These are phyloP conservation scores for Pichia inconspicua DNA, from an alignment of 1,139 yeast species.

Conservation along the genomic window DNA sequence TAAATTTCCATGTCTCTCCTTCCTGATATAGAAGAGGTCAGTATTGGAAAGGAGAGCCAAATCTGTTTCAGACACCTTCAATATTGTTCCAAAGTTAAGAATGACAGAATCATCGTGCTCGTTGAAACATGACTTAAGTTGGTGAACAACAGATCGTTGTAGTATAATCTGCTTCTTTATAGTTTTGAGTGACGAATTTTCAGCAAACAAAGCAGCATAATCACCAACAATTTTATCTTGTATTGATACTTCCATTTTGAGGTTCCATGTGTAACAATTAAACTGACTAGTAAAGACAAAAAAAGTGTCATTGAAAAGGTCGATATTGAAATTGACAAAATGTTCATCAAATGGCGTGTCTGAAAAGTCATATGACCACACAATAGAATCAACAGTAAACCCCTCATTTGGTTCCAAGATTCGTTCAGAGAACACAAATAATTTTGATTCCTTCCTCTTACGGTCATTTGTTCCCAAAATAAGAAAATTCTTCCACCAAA, in stretches of 20 bases:
- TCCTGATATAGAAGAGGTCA: conserved; percentile 28
- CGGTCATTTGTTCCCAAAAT: conserved; percentile 20
- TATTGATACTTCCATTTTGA: conserved; percentile 9
- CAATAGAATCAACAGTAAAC: conserved; percentile 22
- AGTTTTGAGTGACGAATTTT: conserved; percentile 4
- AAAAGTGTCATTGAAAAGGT: conserved; percentile 22
- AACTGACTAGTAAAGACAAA: conserved; percentile 26
- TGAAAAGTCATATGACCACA: conserved; percentile 28
- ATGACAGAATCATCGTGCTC: conserved; percentile 17
- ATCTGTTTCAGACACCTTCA: conserved; percentile 24
- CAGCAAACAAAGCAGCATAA: neutral
- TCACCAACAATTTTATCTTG: conserved; percentile 5
- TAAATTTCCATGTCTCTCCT: conserved; percentile 18
- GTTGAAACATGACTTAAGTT: conserved; percentile 22
- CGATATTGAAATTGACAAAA: conserved; percentile 24
- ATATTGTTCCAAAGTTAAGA: conserved; percentile 20
- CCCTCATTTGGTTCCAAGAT: conserved; percentile 16
- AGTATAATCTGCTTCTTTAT: conserved; percentile 16
- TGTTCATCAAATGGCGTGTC: conserved; percentile 24
- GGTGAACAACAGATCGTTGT: conserved; percentile 21
- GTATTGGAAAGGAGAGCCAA: conserved; percentile 27
- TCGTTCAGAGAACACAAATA: conserved; percentile 22
- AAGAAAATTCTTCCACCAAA: conserved; percentile 28
- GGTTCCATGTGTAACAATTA: conserved; percentile 28
- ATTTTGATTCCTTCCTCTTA: conserved; percentile 19